Conservation (phyloP, 257 asterid species). For the Misopates orontium region DNA sequence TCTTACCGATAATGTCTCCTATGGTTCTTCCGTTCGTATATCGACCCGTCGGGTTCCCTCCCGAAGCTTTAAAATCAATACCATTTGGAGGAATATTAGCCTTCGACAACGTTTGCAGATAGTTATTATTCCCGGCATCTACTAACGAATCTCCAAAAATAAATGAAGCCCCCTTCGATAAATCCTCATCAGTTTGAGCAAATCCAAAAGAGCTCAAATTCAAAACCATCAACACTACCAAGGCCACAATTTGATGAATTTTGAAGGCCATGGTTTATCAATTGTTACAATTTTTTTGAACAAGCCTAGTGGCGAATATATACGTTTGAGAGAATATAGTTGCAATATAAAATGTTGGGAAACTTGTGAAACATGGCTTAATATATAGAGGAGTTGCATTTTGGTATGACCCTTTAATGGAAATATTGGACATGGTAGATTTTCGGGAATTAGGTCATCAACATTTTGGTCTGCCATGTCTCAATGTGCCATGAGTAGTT, state of each 20-base stretch:
- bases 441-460: constrained; percentile 14
- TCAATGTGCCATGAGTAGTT: not conserved
- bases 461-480: not conserved
- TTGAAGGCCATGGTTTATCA: constrained; percentile 35
- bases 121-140: constrained; percentile 76
- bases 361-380: constrained; percentile 27
- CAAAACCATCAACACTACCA: constrained; percentile 29
- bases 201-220: constrained; percentile 28
- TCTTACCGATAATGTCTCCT: constrained; percentile 58
- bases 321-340: constrained; percentile 7
- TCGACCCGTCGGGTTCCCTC: constrained; percentile 61
- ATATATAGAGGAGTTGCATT: constrained; percentile 30
- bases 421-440: not conserved
- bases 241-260: not conserved
- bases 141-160: constrained; percentile 88
- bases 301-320: constrained; percentile 20
- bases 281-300: not conserved
- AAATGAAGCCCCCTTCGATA: constrained; percentile 62
- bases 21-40: constrained; percentile 65
- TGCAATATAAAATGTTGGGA: constrained; percentile 24
- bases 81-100: constrained; percentile 58
- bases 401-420: constrained; percentile 42
- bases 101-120: constrained; percentile 47
- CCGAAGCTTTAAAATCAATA: constrained; percentile 53
- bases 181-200: constrained; percentile 42